phyloP scores from a whole-genome alignment of 495 filamentous ascomycete species.

The Trypethelium eluteriae region DNA sequence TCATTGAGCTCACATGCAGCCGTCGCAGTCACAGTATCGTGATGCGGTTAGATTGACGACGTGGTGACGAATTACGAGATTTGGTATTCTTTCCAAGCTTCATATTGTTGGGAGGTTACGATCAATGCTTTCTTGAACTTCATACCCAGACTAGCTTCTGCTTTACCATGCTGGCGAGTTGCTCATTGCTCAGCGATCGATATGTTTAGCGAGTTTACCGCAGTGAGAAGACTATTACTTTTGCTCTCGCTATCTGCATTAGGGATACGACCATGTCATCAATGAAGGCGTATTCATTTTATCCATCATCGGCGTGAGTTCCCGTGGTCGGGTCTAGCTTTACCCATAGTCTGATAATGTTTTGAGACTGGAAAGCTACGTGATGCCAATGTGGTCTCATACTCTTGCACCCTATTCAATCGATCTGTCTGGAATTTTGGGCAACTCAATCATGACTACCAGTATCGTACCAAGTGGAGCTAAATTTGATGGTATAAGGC shows the following conservation, averaged over 20 bases:
- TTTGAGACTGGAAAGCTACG: no score
- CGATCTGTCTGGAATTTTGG: no score
- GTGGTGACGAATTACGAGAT: background rate
- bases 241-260: background rate
- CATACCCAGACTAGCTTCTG: constrained; percentile 6
- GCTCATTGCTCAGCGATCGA: constrained; percentile 5
- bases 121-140: background rate
- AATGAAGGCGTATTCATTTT: background rate
- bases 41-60: background rate
- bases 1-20: background rate
- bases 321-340: background rate
- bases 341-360: no score
- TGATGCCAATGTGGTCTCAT: no score
- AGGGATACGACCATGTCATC: background rate
- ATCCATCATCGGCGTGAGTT: background rate
- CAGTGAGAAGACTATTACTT: background rate
- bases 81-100: background rate
- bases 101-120: background rate
- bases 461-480: background rate
- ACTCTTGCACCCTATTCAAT: no score
- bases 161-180: background rate
- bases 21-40: background rate
- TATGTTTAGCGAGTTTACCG: background rate
- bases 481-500: background rate
- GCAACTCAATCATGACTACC: background rate